Conservation (phyloP, 306 rosid genomes). For the Casuarina glauca region DNA sequence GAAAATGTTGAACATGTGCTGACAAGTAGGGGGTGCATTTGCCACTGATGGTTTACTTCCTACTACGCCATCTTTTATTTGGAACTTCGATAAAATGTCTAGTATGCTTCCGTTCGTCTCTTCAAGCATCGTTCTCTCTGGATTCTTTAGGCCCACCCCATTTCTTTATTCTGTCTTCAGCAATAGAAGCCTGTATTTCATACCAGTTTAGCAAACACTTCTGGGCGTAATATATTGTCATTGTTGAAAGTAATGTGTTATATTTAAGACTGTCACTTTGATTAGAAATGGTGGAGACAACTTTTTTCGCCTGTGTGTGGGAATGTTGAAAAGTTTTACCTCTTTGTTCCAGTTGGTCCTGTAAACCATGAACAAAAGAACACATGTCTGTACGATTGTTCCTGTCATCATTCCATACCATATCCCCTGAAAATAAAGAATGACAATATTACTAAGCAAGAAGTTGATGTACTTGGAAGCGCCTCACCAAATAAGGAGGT, state of each 20-base stretch:
- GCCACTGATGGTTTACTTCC: not conserved
- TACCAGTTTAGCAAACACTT: not conserved
- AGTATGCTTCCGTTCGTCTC: not conserved
- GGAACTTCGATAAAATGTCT: not conserved
- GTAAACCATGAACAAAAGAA: constrained; percentile 52
- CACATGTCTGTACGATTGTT: constrained; percentile 63
- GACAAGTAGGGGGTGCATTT: not conserved
- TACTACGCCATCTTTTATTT: too few species aligned
- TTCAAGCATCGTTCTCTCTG: constrained; percentile 6
- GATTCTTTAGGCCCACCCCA: constrained; percentile 41
- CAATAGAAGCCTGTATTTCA: constrained; percentile 44
- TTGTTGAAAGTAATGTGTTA: not conserved
- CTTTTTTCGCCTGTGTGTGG: not conserved
- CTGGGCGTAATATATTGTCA: not conserved
- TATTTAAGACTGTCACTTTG: not conserved
- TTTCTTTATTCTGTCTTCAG: constrained; percentile 49
- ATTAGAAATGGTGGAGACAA: not conserved
- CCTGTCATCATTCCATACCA: constrained; percentile 75
- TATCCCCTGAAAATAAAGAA: constrained; percentile 54
- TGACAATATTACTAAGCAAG: not conserved
- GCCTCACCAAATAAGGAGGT: not conserved
- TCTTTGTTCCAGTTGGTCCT: constrained; percentile 74
- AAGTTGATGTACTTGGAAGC: not conserved
- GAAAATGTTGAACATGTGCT: not conserved
- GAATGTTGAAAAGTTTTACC: constrained; percentile 28